phyloP scores from a whole-genome alignment of 148 eudicot species.

The Beta vulgaris region DNA sequence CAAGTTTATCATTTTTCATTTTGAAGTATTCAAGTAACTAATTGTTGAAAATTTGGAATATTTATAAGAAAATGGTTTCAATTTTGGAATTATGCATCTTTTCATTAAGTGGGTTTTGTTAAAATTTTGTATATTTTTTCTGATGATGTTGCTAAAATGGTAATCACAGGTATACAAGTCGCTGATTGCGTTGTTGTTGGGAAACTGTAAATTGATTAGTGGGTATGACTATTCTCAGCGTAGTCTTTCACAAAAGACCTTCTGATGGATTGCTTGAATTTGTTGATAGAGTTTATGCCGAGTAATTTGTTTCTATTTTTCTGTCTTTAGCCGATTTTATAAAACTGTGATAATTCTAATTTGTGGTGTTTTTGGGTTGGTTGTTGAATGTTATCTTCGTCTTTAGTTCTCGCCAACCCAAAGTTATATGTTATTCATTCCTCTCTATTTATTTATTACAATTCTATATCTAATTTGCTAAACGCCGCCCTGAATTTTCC shows the following conservation, averaged over 20 bases:
- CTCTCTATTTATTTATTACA: no score
- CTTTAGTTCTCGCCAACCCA: no score
- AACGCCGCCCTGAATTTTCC: no score
- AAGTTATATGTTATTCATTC: no score
- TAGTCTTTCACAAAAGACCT: constrained; percentile 89
- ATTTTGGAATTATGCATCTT: background rate
- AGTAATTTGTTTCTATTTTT: background rate
- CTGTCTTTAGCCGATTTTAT: background rate
- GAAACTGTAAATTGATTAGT: no score
- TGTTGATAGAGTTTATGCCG: constrained; percentile 93
- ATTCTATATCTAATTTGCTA: no score
- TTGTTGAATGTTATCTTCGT: background rate
- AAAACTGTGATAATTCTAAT: background rate
- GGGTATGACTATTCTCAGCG: constrained; percentile 84
- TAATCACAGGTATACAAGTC: no score
- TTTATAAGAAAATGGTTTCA: background rate
- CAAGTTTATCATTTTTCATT: no score
- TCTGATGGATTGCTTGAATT: constrained; percentile 98
- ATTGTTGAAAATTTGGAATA: no score
- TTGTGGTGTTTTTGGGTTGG: background rate
- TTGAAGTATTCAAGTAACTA: no score
- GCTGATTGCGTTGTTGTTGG: no score
- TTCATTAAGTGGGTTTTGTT: background rate
- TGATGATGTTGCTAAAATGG: background rate
- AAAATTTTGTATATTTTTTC: background rate